Percentiles rank a stretch among this genome's conserved stretches.
These are phyloP conservation scores for Phtheirospermum japonicum DNA, from an alignment of 257 asterid species.

Conservation along the genomic window DNA sequence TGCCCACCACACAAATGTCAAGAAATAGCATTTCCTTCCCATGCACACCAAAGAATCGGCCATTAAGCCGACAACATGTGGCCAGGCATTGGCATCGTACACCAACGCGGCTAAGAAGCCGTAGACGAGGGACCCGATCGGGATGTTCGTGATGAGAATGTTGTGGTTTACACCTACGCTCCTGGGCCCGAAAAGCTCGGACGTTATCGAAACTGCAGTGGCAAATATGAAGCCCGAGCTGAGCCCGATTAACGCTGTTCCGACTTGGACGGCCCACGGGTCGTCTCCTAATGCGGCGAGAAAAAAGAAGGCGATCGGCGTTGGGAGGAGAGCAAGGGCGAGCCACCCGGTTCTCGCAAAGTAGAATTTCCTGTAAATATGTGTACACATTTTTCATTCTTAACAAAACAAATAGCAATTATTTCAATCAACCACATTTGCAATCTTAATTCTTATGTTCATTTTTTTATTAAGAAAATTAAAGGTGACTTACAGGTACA, in stretches of 20 bases:
- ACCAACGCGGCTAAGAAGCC: conserved; percentile 76
- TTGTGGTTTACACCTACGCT: conserved; percentile 87
- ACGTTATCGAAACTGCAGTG: conserved; percentile 83
- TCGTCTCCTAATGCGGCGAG: conserved; percentile 48
- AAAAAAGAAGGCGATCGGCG: conserved; percentile 60
- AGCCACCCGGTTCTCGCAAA: conserved; percentile 93
- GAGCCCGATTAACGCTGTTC: conserved; percentile 79
- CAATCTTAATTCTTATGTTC: too few relatives aligned
- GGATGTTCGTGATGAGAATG: conserved; percentile 83
- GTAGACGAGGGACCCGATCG: conserved; percentile 74
- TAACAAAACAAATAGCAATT: neutral
- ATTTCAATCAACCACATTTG: neutral
- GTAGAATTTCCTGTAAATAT: conserved; percentile 53
- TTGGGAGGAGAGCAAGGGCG: conserved; percentile 65
- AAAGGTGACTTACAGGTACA: too few relatives aligned
- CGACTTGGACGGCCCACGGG: conserved; percentile 45
- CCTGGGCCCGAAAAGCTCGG: conserved; percentile 83
- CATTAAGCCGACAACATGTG: conserved; percentile 16
- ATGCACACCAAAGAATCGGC: conserved; percentile 58
- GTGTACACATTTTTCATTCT: neutral
- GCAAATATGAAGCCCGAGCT: conserved; percentile 94
- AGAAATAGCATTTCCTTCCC: conserved; percentile 72
- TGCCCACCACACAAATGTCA: conserved; percentile 86
- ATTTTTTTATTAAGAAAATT: too few relatives aligned
- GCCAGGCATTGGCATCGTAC: conserved; percentile 50